Percentiles rank a stretch among this genome's conserved stretches.
Evolutionary conservation across 1,284 basidiomycete genomes (phyloP).

Genomic region (Malassezia sp.): DNA sequence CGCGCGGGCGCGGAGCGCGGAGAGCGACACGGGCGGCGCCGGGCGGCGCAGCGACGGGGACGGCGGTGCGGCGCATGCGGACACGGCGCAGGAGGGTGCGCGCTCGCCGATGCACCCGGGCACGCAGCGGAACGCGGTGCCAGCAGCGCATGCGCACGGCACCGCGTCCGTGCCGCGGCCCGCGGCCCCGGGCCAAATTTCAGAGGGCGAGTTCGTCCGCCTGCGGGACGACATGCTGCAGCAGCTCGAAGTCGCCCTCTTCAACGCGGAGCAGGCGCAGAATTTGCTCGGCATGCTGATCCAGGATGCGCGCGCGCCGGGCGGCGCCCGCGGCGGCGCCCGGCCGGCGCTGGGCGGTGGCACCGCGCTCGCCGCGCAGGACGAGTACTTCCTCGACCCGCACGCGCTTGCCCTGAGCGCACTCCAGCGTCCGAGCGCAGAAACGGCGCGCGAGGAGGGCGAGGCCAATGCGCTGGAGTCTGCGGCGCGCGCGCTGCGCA

Average conservation of each 20-base stretch:
- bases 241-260: constrained; percentile 27
- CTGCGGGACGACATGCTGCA: constrained; percentile 23
- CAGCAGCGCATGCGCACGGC: too few species aligned
- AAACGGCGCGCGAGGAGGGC: too few species aligned
- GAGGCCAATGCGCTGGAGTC: constrained; percentile 14
- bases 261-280: constrained; percentile 33
- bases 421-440: neutral
- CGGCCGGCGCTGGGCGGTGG: neutral
- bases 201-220: constrained; percentile 26
- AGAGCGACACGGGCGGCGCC: too few species aligned
- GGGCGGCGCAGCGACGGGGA: too few species aligned
- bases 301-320: constrained; percentile 11
- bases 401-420: constrained; percentile 9
- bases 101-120: neutral
- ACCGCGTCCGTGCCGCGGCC: neutral
- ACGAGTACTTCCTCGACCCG: constrained; percentile 13
- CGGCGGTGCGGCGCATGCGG: neutral
- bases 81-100: neutral
- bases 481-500: constrained; percentile 6
- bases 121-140: too few species aligned
- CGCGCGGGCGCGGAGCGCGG: neutral
- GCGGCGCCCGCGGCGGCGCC: constrained; percentile 15
- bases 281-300: constrained; percentile 31
- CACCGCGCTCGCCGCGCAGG: constrained; percentile 10
- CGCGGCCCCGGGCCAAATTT: constrained; percentile 18